phyloP scores from a whole-genome alignment of 2,329 filamentous ascomycete species.

The Diaporthe capsici region DNA sequence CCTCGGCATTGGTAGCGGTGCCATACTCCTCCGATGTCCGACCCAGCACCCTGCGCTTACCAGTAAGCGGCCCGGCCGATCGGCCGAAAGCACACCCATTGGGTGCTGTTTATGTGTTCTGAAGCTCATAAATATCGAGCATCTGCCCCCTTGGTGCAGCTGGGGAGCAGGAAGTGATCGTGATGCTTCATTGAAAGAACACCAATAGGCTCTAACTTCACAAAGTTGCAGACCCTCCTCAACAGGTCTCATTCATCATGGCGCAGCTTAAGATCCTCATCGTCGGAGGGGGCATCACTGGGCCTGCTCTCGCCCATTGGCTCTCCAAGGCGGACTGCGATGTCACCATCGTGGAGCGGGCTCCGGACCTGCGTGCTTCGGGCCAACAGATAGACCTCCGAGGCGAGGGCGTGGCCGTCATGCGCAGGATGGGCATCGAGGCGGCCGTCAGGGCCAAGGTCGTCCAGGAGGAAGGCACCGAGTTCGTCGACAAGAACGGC shows the following conservation, averaged over 20 bases:
- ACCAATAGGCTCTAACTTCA: background rate
- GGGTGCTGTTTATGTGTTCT: background rate
- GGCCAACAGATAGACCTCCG: slow-evolving; percentile 50
- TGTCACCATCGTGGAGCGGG: slow-evolving; percentile 49
- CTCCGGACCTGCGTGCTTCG: slow-evolving; percentile 42
- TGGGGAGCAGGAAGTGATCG: background rate
- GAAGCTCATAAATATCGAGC: background rate
- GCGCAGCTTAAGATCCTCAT: slow-evolving; percentile 37
- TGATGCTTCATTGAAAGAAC: background rate
- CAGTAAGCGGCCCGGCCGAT: background rate
- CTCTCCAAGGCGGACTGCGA: slow-evolving; percentile 44
- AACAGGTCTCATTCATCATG: background rate
- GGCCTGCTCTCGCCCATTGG: slow-evolving; percentile 47
- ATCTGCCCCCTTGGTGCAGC: background rate
- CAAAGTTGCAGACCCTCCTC: background rate
- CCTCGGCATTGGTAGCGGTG: slow-evolving; percentile 9
- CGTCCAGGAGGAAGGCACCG: slow-evolving; percentile 54
- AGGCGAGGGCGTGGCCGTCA: slow-evolving; percentile 44
- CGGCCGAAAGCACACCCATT: background rate
- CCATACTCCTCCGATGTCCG: slow-evolving; percentile 3
- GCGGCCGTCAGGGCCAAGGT: slow-evolving; percentile 39
- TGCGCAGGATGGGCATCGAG: slow-evolving; percentile 47
- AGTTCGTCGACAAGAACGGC: slow-evolving; percentile 59
- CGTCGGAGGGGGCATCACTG: slow-evolving; percentile 46
- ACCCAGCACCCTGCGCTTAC: background rate